Conservation (phyloP, 176 grass and related monocot species). For the Dendrocalamus sinicus region DNA sequence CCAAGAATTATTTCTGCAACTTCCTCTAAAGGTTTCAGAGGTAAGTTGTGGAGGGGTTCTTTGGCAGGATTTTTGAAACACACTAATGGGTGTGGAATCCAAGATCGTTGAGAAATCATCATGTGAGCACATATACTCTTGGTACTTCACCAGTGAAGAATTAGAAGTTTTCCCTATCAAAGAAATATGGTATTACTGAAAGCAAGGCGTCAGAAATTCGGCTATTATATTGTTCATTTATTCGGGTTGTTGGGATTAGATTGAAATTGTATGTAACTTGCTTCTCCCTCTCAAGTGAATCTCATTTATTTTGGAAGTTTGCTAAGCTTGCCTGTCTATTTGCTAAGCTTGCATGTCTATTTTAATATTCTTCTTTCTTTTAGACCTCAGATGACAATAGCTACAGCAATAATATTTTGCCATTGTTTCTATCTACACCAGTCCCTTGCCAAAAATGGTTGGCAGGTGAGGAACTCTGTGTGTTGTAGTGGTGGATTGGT, state of each 20-base stretch:
- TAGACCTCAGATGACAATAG: constrained; percentile 27
- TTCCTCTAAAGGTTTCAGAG: constrained; percentile 12
- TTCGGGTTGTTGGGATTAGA: constrained; percentile 64
- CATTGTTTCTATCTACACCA: no score
- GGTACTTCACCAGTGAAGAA: constrained; percentile 71
- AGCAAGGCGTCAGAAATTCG: constrained; percentile 65
- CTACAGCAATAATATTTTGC: no score
- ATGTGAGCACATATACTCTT: constrained; percentile 48
- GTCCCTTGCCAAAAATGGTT: no score
- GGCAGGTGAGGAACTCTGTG: no score
- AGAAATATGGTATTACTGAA: constrained; percentile 67
- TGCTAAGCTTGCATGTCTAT: constrained; percentile 7
- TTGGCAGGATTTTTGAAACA: constrained; percentile 27
- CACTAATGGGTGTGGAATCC: constrained; percentile 44
- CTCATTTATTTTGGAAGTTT: neutral
- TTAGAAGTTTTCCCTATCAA: constrained; percentile 61
- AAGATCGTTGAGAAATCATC: constrained; percentile 23
- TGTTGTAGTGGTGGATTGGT: no score
- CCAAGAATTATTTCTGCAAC: neutral
- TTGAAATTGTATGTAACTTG: constrained; percentile 67
- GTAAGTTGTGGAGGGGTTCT: constrained; percentile 24
- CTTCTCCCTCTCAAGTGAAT: constrained; percentile 15
- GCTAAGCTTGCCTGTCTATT: constrained; percentile 18
- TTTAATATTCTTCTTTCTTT: constrained; percentile 20
- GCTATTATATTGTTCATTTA: constrained; percentile 72